Evolutionary conservation across 2,329 filamentous ascomycete genomes (phyloP), one percentile per base, ranked within the genome.

Genomic region (Aureobasidium vineae): DNA sequence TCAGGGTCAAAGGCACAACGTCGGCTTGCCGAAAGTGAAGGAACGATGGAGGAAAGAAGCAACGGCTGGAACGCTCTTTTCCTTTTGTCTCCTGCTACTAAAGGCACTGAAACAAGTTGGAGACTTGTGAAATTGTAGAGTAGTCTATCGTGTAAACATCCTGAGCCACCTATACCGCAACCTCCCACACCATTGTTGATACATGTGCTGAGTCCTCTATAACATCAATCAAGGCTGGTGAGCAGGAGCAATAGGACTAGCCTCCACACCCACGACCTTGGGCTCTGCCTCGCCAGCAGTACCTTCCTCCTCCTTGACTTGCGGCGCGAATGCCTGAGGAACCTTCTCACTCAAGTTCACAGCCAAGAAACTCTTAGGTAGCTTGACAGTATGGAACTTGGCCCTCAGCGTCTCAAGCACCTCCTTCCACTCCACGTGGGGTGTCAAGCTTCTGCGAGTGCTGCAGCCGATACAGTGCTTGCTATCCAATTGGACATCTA

Each of bases 401-500:
- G 91, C 94, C 70, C 93, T 87, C 70, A 99, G 81, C 1, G 93
- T 98, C 79, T 97, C 93, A 71, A 99, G 91, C n/a, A 99, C 91
- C 73, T 94, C 87, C 79, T 96, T 94, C 94, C 95, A 99, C 77
- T 99, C 91, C 43, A 88, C 88, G 78, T 99, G 96, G 2, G 91
- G 86, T 3, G 94, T 98, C 73, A 99, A 80, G 75, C 91, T 96
- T 69, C 95, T 85, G 69, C 93, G 84, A n/a, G 92, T 92, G 7
- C 94, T 92, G 75, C 91, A 96, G 47, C 94, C 93, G 73, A 99
- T 99, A 77, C 92, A 96, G 77, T 99, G 95, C 73, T 95, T 91
- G 72, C 91, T 95, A 77, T 99, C 95, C 33, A 99, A 86, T 80
- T 97, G 92, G 70, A 99, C 93, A 75, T 99, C 94, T 33, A 99